Evolutionary conservation across 306 rosid genomes (phyloP).

Genomic region (Cicer pinnatifidum): DNA sequence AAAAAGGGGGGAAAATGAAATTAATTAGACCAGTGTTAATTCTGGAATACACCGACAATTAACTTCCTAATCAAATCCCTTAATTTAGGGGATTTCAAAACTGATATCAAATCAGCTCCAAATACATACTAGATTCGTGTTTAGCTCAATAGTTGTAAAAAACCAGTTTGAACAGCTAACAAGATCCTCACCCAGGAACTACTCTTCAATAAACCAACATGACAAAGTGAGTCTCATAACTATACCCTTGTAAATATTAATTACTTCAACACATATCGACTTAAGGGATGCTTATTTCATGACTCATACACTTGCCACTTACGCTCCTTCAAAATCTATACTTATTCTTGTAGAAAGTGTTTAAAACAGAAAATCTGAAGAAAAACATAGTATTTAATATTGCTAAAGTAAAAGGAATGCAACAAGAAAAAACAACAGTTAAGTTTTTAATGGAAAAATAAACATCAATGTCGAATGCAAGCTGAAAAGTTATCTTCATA

Average conservation of each 20-base stretch:
- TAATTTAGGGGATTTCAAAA: background rate
- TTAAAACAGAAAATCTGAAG: slow-evolving; percentile 3
- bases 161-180: slow-evolving; percentile 3
- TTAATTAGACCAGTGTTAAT: background rate
- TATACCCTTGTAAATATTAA: slow-evolving; percentile 18
- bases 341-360: slow-evolving; percentile 7
- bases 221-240: slow-evolving; percentile 1
- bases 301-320: background rate
- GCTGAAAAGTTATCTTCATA: slow-evolving; percentile 17
- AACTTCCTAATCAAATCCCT: background rate
- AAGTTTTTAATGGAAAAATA: background rate
- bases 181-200: slow-evolving; percentile 26
- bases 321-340: slow-evolving; percentile 20
- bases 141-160: background rate
- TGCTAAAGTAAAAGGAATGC: background rate
- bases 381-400: slow-evolving; percentile 16
- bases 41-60: background rate
- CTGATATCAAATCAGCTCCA: slow-evolving; percentile 1
- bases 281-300: background rate
- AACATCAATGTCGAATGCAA: background rate
- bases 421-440: slow-evolving; percentile 5
- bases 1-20: too few species aligned
- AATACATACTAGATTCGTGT: background rate
- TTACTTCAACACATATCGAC: background rate
- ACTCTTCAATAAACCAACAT: slow-evolving; percentile 26